phyloP scores from a whole-genome alignment of 768 basidiomycete species.

The Tylopilus plumbeoviolaceoides region DNA sequence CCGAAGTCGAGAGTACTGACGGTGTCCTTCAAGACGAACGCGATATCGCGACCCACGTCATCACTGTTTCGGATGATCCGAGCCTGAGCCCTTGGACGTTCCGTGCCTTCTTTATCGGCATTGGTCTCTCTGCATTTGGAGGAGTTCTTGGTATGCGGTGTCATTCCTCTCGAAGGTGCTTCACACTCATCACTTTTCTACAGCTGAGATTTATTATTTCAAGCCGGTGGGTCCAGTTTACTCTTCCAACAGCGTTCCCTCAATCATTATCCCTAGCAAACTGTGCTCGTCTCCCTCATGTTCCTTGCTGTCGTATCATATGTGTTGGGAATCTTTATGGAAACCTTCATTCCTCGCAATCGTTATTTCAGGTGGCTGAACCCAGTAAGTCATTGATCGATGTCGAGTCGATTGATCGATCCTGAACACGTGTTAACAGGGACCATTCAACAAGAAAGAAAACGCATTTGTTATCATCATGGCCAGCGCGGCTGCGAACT shows the following conservation, averaged over 20 bases:
- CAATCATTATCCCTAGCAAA: slow-evolving; percentile 38
- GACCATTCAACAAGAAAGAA: slow-evolving; percentile 59
- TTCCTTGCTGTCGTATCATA: slow-evolving; percentile 54
- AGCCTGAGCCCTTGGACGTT: slow-evolving; percentile 33
- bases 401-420: neutral
- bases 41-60: slow-evolving; percentile 46
- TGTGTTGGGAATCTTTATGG: slow-evolving; percentile 44
- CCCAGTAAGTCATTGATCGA: slow-evolving; percentile 30
- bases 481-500: slow-evolving; percentile 52
- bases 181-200: slow-evolving; percentile 3
- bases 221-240: slow-evolving; percentile 40
- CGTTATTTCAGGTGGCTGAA: slow-evolving; percentile 48
- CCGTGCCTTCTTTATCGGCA: slow-evolving; percentile 50
- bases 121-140: slow-evolving; percentile 50
- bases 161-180: neutral
- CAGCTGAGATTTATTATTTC: slow-evolving; percentile 47
- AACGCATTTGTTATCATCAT: slow-evolving; percentile 47
- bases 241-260: neutral
- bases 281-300: slow-evolving; percentile 49
- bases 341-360: slow-evolving; percentile 41
- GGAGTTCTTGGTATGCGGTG: slow-evolving; percentile 43
- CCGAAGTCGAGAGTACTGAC: slow-evolving; percentile 11
- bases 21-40: slow-evolving; percentile 38
- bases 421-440: slow-evolving; percentile 26
- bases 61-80: slow-evolving; percentile 34